Conservation (phyloP, 345 rosid genomes). For the Clarkia xantiana region DNA sequence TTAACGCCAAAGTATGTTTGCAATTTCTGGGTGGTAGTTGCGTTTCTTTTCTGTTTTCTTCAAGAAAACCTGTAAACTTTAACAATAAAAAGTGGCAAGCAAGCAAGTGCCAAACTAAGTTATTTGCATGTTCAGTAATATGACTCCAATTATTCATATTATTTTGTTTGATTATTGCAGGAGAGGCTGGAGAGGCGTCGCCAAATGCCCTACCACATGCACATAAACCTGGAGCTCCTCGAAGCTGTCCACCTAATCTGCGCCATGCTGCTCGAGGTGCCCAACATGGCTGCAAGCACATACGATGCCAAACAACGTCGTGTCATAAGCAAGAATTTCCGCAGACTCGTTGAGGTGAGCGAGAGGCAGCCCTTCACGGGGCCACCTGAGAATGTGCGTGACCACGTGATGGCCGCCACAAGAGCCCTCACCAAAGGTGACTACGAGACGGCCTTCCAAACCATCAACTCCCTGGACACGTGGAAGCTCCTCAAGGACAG, state of each 20-base stretch:
- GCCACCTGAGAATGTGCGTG: conserved; percentile 79
- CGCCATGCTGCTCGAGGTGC: conserved; percentile 92
- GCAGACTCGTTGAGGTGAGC: conserved; percentile 59
- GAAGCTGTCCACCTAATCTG: conserved; percentile 82
- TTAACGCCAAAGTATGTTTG: too few relatives aligned
- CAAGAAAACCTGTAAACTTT: too few relatives aligned
- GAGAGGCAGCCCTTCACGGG: conserved; percentile 77
- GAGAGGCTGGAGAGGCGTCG: conserved; percentile 83
- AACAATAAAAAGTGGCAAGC: too few relatives aligned
- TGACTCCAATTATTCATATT: not conserved
- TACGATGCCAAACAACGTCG: conserved; percentile 44
- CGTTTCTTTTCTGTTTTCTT: too few relatives aligned
- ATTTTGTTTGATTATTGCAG: conserved; percentile 19
- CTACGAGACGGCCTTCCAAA: conserved; percentile 46
- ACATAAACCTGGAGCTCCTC: conserved; percentile 88
- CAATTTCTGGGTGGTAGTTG: too few relatives aligned
- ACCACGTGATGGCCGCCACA: conserved; percentile 82
- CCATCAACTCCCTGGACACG: conserved; percentile 54
- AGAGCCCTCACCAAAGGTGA: conserved; percentile 70
- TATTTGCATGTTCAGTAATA: too few relatives aligned
- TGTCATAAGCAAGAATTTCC: conserved; percentile 71
- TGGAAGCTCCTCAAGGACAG: conserved; percentile 63
- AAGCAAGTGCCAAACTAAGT: too few relatives aligned
- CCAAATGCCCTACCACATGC: conserved; percentile 96
- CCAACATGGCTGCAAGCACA: conserved; percentile 72